phyloP scores from a whole-genome alignment of 192 early-diverging fungal genomes.

The Endogone sp. region DNA sequence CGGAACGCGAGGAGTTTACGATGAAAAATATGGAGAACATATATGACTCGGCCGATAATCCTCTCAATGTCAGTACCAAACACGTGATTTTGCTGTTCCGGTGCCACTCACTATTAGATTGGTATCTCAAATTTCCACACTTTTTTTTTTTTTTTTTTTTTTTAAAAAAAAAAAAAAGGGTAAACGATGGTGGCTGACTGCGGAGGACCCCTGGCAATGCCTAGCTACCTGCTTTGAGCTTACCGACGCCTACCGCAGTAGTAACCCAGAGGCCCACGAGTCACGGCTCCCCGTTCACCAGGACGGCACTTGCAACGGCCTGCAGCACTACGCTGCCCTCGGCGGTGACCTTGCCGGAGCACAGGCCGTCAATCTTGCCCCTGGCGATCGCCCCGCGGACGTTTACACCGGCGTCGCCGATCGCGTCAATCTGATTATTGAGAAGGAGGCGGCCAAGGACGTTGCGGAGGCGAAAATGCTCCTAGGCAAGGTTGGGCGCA shows the following conservation, averaged over 20 bases:
- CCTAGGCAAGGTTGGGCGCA: constrained; percentile 72
- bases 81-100: too few relatives aligned
- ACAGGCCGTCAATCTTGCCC: constrained; percentile 81
- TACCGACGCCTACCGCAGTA: constrained; percentile 63
- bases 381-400: constrained; percentile 83
- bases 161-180: constrained; percentile 36
- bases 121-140: too few relatives aligned
- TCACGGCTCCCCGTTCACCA: constrained; percentile 88
- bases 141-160: constrained; percentile 11
- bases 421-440: constrained; percentile 62
- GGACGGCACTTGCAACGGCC: constrained; percentile 96
- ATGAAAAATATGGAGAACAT: constrained; percentile 76
- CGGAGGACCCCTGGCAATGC: constrained; percentile 93
- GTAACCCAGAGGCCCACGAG: constrained; percentile 64
- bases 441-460: constrained; percentile 62
- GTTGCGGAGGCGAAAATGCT: constrained; percentile 60
- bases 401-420: constrained; percentile 90
- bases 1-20: constrained; percentile 73
- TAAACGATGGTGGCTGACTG: constrained; percentile 82
- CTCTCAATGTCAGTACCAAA: constrained; percentile 47
- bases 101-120: too few relatives aligned
- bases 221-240: constrained; percentile 88
- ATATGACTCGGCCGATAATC: constrained; percentile 78
- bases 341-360: constrained; percentile 90
- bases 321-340: constrained; percentile 98